Percentiles rank a stretch among this genome's conserved stretches.
Conservation (phyloP, 805 yeast genomes). For the Grigorovia yakushimaensis region DNA sequence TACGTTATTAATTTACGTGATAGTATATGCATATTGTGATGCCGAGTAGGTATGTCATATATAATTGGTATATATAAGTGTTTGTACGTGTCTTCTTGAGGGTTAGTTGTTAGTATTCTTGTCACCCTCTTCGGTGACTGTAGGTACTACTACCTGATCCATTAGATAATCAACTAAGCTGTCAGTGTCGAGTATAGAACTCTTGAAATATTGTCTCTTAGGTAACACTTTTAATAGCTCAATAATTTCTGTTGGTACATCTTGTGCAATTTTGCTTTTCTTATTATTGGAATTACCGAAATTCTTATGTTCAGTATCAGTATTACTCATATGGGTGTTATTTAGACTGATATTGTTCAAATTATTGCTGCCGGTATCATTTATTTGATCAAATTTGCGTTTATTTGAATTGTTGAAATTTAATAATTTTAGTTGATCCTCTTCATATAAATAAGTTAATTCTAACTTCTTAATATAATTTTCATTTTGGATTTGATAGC, state of each 20-base stretch:
- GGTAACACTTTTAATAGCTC: slow-evolving; percentile 24
- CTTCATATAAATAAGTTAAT: slow-evolving; percentile 26
- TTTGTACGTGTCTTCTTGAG: background rate
- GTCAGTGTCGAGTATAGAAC: slow-evolving; percentile 24
- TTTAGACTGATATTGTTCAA: background rate
- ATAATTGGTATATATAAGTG: too few species aligned
- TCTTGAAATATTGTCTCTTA: slow-evolving; percentile 27
- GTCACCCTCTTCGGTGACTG: background rate
- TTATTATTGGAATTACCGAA: slow-evolving; percentile 1
- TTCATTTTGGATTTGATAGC: slow-evolving; percentile 28
- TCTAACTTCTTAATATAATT: slow-evolving; percentile 27
- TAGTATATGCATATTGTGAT: too few species aligned
- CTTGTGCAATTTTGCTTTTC: slow-evolving; percentile 6
- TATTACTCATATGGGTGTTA: too few species aligned
- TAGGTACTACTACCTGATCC: slow-evolving; percentile 25
- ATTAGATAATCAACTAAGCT: slow-evolving; percentile 21
- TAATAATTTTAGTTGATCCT: background rate
- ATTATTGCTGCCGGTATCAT: background rate
- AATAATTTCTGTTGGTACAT: slow-evolving; percentile 21
- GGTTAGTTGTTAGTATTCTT: background rate
- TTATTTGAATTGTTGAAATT: background rate
- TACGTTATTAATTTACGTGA: too few species aligned
- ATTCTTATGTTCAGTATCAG: background rate
- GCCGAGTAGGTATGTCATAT: too few species aligned
- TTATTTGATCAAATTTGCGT: slow-evolving; percentile 1